Evolutionary conservation across 331 rosid species (phyloP).

Genomic region (Prunus yedoensis): DNA sequence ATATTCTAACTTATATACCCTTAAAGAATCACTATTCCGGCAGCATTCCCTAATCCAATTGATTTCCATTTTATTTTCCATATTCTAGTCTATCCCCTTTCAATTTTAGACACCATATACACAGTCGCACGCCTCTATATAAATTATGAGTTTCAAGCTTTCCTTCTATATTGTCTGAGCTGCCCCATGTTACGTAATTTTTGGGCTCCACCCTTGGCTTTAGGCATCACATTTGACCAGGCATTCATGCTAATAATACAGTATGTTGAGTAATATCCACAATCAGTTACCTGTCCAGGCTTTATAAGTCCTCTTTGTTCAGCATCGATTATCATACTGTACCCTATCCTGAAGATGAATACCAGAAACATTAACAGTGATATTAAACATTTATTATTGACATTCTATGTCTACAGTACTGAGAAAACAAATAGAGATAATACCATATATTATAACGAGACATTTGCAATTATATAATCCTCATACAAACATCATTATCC

Average conservation of each 20-base stretch:
- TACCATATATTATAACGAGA: not conserved
- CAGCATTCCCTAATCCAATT: too few species aligned
- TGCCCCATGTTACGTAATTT: too few species aligned
- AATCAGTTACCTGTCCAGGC: conserved; percentile 79
- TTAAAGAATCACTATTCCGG: too few species aligned
- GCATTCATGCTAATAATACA: not conserved
- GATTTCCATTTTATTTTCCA: too few species aligned
- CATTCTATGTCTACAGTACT: not conserved
- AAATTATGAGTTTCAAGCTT: too few species aligned
- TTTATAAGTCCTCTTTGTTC: conserved; percentile 82
- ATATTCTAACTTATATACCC: too few species aligned
- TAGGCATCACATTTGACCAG: not conserved
- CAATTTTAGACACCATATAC: too few species aligned
- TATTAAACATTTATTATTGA: conserved; percentile 6
- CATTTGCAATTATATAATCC: not conserved
- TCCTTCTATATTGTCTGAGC: too few species aligned
- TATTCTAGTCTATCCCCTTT: too few species aligned
- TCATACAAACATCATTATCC: not conserved
- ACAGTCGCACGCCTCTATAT: too few species aligned
- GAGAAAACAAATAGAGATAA: not conserved
- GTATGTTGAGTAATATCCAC: conserved; percentile 1
- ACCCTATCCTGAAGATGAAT: conserved; percentile 77
- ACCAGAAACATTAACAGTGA: conserved; percentile 16
- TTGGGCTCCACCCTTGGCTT: too few species aligned
- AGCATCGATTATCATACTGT: conserved; percentile 90